Percentiles rank a stretch among this genome's conserved stretches.
These are phyloP conservation scores for Mycena chlorophos DNA, from an alignment of 768 basidiomycete species.

Conservation along the genomic window DNA sequence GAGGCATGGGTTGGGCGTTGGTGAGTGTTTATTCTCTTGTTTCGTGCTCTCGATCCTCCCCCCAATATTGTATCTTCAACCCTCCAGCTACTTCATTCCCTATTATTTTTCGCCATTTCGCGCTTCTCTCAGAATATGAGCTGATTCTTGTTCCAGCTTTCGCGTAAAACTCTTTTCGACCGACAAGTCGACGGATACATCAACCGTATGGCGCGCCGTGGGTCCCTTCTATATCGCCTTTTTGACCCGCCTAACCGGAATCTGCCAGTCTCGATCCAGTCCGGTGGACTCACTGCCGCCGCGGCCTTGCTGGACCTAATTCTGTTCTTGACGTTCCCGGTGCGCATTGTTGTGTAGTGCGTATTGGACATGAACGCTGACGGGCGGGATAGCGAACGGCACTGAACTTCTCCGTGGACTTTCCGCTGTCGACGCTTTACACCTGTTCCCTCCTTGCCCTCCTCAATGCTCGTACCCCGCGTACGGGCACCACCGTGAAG, in stretches of 20 bases:
- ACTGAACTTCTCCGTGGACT: slow-evolving; percentile 15
- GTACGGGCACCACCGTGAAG: too few relatives aligned
- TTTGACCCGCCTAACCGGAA: neutral
- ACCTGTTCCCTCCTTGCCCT: slow-evolving; percentile 15
- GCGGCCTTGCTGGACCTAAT: slow-evolving; percentile 7
- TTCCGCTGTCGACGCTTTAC: slow-evolving; percentile 14
- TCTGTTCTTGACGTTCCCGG: slow-evolving; percentile 10
- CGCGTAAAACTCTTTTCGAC: slow-evolving; percentile 4
- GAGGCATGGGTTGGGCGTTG: slow-evolving; percentile 7
- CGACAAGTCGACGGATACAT: slow-evolving; percentile 9
- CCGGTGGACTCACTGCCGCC: slow-evolving; percentile 7
- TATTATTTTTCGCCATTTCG: neutral
- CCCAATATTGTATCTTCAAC: neutral
- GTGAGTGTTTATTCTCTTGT: slow-evolving; percentile 1
- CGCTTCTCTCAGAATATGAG: neutral
- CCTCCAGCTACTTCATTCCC: neutral
- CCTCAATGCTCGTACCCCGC: neutral
- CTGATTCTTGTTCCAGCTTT: neutral
- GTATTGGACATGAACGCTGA: neutral
- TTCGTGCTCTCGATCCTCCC: neutral
- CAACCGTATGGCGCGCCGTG: slow-evolving; percentile 14
- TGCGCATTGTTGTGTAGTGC: neutral
- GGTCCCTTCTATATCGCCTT: neutral
- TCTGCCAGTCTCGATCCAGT: slow-evolving; percentile 10
- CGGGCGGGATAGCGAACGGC: neutral